These are phyloP conservation scores for Chenopodium suecicum DNA, from an alignment of 148 eudicot species.

Conservation along the genomic window DNA sequence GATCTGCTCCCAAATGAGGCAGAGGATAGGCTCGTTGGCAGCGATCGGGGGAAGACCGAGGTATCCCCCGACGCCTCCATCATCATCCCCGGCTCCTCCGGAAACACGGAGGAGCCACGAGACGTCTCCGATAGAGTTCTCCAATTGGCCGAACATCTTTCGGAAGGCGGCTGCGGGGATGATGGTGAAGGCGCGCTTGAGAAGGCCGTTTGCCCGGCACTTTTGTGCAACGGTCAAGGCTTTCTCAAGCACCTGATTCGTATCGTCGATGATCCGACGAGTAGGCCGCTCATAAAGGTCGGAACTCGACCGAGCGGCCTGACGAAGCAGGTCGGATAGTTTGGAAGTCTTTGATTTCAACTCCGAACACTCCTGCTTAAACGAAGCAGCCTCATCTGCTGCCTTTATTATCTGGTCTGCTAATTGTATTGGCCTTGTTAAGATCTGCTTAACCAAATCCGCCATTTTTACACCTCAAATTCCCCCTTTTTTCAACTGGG, in stretches of 20 bases:
- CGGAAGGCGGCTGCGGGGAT: conserved; percentile 81
- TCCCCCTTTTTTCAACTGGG: too few relatives aligned
- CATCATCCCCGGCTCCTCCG: conserved; percentile 46
- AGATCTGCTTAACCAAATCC: conserved; percentile 73
- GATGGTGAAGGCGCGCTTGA: conserved; percentile 79
- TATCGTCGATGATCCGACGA: conserved; percentile 76
- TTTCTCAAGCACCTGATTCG: conserved; percentile 68
- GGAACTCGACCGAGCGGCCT: conserved; percentile 79
- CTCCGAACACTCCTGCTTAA: conserved; percentile 74
- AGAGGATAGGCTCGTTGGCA: conserved; percentile 84
- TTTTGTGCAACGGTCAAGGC: conserved; percentile 59
- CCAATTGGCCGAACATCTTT: conserved; percentile 55
- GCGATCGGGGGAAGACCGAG: conserved; percentile 91
- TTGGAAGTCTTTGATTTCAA: conserved; percentile 72
- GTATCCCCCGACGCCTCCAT: conserved; percentile 37
- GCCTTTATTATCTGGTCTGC: conserved; percentile 79
- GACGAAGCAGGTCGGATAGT: conserved; percentile 78
- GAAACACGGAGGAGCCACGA: conserved; percentile 91
- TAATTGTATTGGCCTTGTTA: conserved; percentile 69
- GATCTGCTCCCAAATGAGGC: conserved; percentile 90
- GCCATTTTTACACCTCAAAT: conserved; percentile 32
- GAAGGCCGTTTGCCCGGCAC: conserved; percentile 70
- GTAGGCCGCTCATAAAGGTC: conserved; percentile 94
- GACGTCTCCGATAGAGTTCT: conserved; percentile 75
- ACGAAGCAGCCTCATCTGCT: conserved; percentile 68